A percentile compares a stretch with the other conserved stretches of the same genome.
These are phyloP conservation scores for Nemania diffusa DNA, from an alignment of 2,329 filamentous ascomycete species.

Conservation along the genomic window DNA sequence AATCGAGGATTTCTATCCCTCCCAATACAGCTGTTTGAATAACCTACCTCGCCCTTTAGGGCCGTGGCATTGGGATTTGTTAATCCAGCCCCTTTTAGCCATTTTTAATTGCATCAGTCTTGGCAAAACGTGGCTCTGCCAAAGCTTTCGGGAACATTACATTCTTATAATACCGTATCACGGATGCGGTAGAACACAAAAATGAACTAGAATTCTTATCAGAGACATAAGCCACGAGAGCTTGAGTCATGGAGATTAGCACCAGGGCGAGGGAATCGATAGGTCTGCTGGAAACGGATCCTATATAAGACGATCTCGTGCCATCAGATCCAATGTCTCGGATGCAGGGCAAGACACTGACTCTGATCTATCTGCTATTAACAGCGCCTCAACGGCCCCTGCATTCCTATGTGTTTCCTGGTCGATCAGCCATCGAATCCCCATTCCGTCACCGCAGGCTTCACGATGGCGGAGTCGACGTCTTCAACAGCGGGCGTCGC, in stretches of 20 bases:
- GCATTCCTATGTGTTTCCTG: slow-evolving; percentile 37
- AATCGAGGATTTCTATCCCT: neutral
- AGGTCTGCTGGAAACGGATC: slow-evolving; percentile 20
- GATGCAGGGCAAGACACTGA: slow-evolving; percentile 10
- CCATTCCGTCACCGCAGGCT: slow-evolving; percentile 16
- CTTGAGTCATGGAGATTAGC: neutral
- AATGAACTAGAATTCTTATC: neutral
- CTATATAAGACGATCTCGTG: neutral
- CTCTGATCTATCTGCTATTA: slow-evolving; percentile 19
- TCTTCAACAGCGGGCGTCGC: neutral
- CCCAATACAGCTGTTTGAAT: neutral
- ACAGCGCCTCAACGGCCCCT: slow-evolving; percentile 14
- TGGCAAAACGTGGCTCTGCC: neutral
- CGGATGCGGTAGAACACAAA: neutral
- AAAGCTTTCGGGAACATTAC: neutral
- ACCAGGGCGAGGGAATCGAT: neutral
- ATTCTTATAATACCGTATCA: neutral
- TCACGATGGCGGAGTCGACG: slow-evolving; percentile 7
- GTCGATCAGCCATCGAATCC: slow-evolving; percentile 36
- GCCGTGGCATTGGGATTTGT: neutral
- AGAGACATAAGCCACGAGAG: neutral
- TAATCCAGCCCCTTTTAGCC: too few relatives aligned
- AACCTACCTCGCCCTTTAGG: neutral
- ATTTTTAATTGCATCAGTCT: neutral
- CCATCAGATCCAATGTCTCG: slow-evolving; percentile 28